Conservation (phyloP, 2,329 filamentous ascomycete genomes). For the Penicillium sp. region DNA sequence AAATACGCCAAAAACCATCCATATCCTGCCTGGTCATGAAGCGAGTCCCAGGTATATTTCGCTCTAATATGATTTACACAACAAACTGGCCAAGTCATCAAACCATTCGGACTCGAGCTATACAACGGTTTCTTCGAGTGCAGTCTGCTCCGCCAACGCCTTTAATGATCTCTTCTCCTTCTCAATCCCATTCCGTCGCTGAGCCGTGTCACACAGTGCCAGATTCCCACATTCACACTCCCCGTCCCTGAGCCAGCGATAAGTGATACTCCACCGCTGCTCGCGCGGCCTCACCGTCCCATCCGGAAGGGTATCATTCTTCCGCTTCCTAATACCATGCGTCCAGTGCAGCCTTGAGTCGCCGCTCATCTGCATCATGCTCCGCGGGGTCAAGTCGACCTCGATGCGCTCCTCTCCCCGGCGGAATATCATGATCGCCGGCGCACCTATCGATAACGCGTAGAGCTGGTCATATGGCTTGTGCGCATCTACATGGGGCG, state of each 20-base stretch:
- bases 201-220: slow-evolving; percentile 53
- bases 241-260: slow-evolving; percentile 51
- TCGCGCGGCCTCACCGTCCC: slow-evolving; percentile 44
- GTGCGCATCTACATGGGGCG: slow-evolving; percentile 61
- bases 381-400: slow-evolving; percentile 49
- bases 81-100: neutral
- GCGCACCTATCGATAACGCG: slow-evolving; percentile 32
- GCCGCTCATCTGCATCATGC: slow-evolving; percentile 53
- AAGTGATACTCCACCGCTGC: slow-evolving; percentile 56
- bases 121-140: neutral
- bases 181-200: slow-evolving; percentile 46
- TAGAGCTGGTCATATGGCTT: slow-evolving; percentile 42
- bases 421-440: slow-evolving; percentile 34
- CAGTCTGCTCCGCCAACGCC: slow-evolving; percentile 13
- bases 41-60: neutral
- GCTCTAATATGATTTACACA: neutral
- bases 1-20: too few relatives aligned
- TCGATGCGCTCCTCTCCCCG: slow-evolving; percentile 37
- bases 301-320: slow-evolving; percentile 50
- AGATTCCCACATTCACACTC: slow-evolving; percentile 53
- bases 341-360: slow-evolving; percentile 55
- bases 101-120: neutral
- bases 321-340: slow-evolving; percentile 55
- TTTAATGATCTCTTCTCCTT: slow-evolving; percentile 45
- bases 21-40: neutral